phyloP scores from a whole-genome alignment of 768 basidiomycete genomes.

The Sporobolomyces pararoseus region DNA sequence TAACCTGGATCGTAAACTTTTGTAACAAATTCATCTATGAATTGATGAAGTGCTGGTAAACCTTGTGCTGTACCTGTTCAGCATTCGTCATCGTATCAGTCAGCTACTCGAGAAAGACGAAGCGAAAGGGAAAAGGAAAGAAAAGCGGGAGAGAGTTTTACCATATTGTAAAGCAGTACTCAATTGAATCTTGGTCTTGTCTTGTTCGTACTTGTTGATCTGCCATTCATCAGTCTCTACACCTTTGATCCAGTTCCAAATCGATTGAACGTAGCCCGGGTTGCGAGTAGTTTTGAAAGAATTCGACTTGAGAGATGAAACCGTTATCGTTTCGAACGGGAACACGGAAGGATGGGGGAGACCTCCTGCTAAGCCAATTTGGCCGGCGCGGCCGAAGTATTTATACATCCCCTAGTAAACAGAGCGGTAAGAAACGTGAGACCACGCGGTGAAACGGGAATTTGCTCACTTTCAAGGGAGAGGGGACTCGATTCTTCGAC shows the following conservation, averaged over 20 bases:
- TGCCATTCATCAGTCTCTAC: constrained; percentile 51
- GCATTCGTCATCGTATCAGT: constrained; percentile 8
- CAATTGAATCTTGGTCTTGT: constrained; percentile 58
- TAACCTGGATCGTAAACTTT: constrained; percentile 59
- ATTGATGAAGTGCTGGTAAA: constrained; percentile 57
- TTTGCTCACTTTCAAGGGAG: constrained; percentile 38
- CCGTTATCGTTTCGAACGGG: constrained; percentile 56
- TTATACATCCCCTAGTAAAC: constrained; percentile 30
- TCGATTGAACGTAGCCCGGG: constrained; percentile 45
- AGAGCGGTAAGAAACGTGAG: not conserved
- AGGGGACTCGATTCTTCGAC: constrained; percentile 20
- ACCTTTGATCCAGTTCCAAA: constrained; percentile 58
- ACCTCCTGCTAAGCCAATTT: constrained; percentile 69
- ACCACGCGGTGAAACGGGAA: not conserved
- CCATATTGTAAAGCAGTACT: constrained; percentile 69
- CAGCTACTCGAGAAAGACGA: not conserved
- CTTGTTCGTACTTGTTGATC: constrained; percentile 60
- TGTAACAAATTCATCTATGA: constrained; percentile 60
- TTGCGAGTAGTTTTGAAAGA: constrained; percentile 53
- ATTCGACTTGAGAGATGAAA: constrained; percentile 57
- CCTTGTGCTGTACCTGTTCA: constrained; percentile 55
- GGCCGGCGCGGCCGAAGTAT: constrained; percentile 37
- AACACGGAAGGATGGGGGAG: constrained; percentile 65
- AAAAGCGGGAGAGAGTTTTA: no score
- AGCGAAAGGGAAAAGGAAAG: constrained; percentile 13